Evolutionary conservation across 1,139 yeast species (phyloP).

Genomic region (Debaryomyces nepalensis): DNA sequence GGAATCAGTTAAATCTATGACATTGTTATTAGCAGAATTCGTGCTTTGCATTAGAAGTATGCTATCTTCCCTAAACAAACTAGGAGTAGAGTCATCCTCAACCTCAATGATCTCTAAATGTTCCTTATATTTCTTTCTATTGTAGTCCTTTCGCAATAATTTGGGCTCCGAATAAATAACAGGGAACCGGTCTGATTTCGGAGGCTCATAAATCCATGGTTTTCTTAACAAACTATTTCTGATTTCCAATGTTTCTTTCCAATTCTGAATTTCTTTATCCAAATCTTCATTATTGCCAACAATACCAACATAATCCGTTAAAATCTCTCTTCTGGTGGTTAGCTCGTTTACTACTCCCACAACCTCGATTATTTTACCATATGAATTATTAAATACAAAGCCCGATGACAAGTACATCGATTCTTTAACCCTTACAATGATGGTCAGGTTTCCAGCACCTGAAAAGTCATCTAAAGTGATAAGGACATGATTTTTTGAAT

Average conservation of each 20-base stretch:
- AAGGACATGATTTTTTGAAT: constrained; percentile 13
- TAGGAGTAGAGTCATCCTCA: constrained; percentile 1
- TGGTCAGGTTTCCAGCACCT: constrained; percentile 15
- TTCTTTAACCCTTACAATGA: constrained; percentile 18
- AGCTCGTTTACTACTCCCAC: constrained; percentile 17
- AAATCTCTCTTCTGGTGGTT: constrained; percentile 25
- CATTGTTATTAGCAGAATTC: background rate
- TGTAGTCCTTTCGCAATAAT: background rate
- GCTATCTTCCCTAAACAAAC: constrained; percentile 6
- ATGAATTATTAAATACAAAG: constrained; percentile 18
- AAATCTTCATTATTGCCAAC: constrained; percentile 25
- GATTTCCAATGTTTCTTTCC: constrained; percentile 36
- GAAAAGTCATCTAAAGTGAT: constrained; percentile 24
- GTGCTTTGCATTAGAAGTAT: background rate
- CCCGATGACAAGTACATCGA: constrained; percentile 17
- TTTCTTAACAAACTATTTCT: constrained; percentile 23
- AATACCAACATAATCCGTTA: constrained; percentile 26
- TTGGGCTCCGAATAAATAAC: constrained; percentile 1
- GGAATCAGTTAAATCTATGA: constrained; percentile 4
- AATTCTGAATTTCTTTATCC: constrained; percentile 31
- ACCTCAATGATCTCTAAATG: background rate
- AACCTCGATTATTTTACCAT: constrained; percentile 23
- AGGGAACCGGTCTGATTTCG: constrained; percentile 1
- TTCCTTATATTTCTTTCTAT: constrained; percentile 5
- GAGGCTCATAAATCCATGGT: constrained; percentile 33